phyloP scores from a whole-genome alignment of 768 basidiomycete species.

The Termitomyces eurrhizus region DNA sequence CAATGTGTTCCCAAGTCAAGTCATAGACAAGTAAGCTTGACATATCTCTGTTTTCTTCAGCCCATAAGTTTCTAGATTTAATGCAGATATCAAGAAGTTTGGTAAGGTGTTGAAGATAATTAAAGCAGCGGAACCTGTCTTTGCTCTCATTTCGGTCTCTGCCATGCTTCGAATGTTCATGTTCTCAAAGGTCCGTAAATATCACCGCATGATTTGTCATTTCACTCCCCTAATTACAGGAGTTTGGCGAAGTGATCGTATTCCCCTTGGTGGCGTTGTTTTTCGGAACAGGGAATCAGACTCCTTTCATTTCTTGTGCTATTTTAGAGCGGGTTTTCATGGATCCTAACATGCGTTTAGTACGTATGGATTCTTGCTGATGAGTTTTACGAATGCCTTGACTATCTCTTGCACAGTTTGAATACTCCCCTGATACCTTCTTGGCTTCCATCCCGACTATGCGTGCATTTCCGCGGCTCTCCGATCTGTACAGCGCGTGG shows the following conservation, averaged over 20 bases:
- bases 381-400: neutral
- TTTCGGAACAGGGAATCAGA: constrained; percentile 31
- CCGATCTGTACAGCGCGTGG: constrained; percentile 23
- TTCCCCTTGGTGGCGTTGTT: constrained; percentile 29
- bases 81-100: constrained; percentile 27
- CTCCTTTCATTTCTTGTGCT: constrained; percentile 29
- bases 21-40: constrained; percentile 22
- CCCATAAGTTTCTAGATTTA: constrained; percentile 16
- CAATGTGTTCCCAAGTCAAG: constrained; percentile 27
- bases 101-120: constrained; percentile 26
- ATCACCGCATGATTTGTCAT: neutral
- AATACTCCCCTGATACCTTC: constrained; percentile 27
- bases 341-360: constrained; percentile 30
- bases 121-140: constrained; percentile 24
- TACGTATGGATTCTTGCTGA: constrained; percentile 6
- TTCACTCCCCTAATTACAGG: constrained; percentile 9
- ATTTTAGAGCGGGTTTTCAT: constrained; percentile 30
- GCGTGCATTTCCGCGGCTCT: constrained; percentile 26
- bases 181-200: constrained; percentile 24
- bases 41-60: neutral
- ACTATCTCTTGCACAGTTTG: constrained; percentile 18
- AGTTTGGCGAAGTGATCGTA: constrained; percentile 27
- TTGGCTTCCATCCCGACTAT: constrained; percentile 27
- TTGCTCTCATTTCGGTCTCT: constrained; percentile 27
- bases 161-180: constrained; percentile 25